Conservation (phyloP, 2,329 filamentous ascomycete genomes). For the Pestalotiopsis sp. region DNA sequence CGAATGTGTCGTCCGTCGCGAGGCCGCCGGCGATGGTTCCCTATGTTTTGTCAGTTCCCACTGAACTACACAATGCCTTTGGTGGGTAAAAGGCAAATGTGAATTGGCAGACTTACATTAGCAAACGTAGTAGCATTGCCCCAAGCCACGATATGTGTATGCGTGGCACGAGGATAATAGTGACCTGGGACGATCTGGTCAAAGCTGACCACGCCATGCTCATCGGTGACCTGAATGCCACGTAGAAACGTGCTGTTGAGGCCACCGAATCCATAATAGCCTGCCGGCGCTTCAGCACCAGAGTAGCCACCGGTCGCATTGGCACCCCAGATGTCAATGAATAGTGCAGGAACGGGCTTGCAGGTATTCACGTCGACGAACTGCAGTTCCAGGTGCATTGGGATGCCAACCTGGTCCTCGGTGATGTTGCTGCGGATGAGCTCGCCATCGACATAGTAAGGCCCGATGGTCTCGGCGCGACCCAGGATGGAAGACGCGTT, state of each 20-base stretch:
- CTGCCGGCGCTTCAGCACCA: conserved; percentile 28
- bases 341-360: conserved; percentile 48
- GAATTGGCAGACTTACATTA: not conserved
- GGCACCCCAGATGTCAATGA: conserved; percentile 53
- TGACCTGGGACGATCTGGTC: conserved; percentile 47
- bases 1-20: not conserved
- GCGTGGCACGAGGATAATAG: conserved; percentile 45
- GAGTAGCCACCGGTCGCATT: conserved; percentile 51
- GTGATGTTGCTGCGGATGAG: conserved; percentile 49
- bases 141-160: conserved; percentile 47
- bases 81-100: no score
- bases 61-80: no score
- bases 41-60: not conserved
- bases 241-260: conserved; percentile 43
- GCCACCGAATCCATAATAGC: conserved; percentile 36
- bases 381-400: conserved; percentile 53
- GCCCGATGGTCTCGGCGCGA: conserved; percentile 55
- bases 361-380: conserved; percentile 57
- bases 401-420: conserved; percentile 50
- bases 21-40: not conserved
- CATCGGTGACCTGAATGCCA: conserved; percentile 42
- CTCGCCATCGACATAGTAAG: conserved; percentile 56
- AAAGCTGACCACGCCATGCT: conserved; percentile 45
- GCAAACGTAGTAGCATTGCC: not conserved
- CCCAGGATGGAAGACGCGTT: conserved; percentile 50